Conservation (phyloP, 129 eudicot genomes). For the Centaurea solstitialis region DNA sequence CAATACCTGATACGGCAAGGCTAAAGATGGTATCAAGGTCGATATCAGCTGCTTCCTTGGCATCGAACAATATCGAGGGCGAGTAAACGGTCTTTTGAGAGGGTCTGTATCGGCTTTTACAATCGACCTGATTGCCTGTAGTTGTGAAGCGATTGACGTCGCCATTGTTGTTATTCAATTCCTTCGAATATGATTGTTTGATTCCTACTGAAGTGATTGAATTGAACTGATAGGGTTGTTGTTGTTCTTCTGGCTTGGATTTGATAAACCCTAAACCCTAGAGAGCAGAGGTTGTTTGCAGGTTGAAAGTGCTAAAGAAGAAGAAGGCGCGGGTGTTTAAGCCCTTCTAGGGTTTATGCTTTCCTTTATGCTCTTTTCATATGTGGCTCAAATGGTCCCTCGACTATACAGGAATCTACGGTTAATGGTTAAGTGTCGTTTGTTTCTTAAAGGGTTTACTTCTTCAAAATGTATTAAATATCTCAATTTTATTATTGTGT, state of each 20-base stretch:
- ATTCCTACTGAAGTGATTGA: not conserved
- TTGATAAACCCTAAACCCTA: slow-evolving; percentile 32
- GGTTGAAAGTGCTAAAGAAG: not conserved
- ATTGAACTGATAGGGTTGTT: not conserved
- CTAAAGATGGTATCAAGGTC: slow-evolving; percentile 63
- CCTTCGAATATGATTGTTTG: slow-evolving; percentile 14
- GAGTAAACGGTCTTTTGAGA: slow-evolving; percentile 60
- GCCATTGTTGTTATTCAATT: slow-evolving; percentile 48
- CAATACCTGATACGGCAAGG: slow-evolving; percentile 67
- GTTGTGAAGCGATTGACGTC: slow-evolving; percentile 57
- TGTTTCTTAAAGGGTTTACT: no score
- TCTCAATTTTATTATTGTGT: no score
- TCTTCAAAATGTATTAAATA: no score
- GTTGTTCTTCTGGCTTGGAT: not conserved
- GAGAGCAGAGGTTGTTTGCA: not conserved
- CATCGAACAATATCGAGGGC: slow-evolving; percentile 67
- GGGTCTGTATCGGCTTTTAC: slow-evolving; percentile 61
- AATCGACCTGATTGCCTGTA: slow-evolving; percentile 62
- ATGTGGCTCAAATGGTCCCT: slow-evolving; percentile 15
- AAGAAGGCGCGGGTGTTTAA: slow-evolving; percentile 10
- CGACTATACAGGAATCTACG: not conserved
- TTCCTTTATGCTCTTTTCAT: slow-evolving; percentile 5
- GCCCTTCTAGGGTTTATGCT: slow-evolving; percentile 28
- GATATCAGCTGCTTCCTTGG: slow-evolving; percentile 92
- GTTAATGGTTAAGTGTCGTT: no score